Evolutionary conservation across 2,329 filamentous ascomycete species (phyloP), one percentile per base, ranked within the genome.

Genomic region (Fusarium pseudograminearum): DNA sequence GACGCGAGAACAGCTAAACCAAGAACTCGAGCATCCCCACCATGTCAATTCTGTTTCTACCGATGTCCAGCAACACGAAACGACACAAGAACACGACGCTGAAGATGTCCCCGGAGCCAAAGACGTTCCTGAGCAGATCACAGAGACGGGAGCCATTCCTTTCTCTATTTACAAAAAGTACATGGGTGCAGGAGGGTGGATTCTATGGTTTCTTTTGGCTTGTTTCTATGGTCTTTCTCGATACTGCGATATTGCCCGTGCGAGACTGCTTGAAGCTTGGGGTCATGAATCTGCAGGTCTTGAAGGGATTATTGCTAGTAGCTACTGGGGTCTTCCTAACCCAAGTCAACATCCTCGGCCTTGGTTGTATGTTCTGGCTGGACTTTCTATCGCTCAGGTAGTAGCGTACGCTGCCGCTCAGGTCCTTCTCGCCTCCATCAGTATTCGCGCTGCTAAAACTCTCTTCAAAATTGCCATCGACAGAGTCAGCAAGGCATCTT

Each of bases 191-290:
- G 94, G 94, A 4, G 91, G 89, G 15, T 83, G 94, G 45, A 83
- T 83, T 58, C 93, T 90, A 83, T 97, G 94, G 94, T 77, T 81
- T 5, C 73, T 88, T 3, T 83, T 94, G 4, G 82, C 95, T 5
- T 34, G 87, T 2, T 81, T 90, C 15, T 88, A 94, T 62, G 78
- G 86, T 8, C 41, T 89, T 0, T 93, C 89, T 72, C 89, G 94
- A 9, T 74, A 89, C 15, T 80, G 87, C 20, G 86, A 90, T 38
- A 83, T 97, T 40, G 85, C 85, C 2, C 87, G 93, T 73, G 90
- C 88, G 3, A 95, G 93, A 86, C 94, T 96, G 45, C 84, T 97
- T 56, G 97, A 97, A 76, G 86, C 90, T 28, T 97, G 94, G 93
- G 93, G 92, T 31, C 92, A 97, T 76, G 89, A 74, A 11, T 75